These are phyloP conservation scores for Solanum sejunctum DNA, from an alignment of 257 asterid genomes.

Conservation along the genomic window DNA sequence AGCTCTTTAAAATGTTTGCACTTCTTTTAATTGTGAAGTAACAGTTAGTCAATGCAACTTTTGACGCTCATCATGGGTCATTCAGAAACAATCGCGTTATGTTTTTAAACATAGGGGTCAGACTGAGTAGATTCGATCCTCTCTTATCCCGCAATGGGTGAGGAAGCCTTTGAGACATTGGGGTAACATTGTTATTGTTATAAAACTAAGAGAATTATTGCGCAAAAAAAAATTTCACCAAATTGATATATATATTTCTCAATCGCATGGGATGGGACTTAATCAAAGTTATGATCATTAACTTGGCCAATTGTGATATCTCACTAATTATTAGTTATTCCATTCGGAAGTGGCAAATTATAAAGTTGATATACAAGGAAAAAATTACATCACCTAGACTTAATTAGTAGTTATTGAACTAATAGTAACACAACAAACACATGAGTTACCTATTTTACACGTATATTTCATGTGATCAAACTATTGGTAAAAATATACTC, in stretches of 20 bases:
- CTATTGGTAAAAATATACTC: neutral
- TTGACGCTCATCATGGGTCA: no score
- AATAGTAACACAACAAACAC: neutral
- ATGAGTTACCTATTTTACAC: neutral
- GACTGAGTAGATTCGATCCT: no score
- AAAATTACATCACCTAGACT: neutral
- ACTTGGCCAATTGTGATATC: neutral
- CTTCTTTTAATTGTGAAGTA: no score
- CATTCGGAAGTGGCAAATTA: neutral
- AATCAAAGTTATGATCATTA: neutral
- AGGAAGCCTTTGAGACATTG: no score
- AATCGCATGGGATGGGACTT: neutral
- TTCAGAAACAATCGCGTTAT: no score
- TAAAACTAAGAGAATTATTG: neutral
- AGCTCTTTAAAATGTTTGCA: no score
- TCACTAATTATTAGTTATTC: neutral
- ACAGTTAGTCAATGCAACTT: no score
- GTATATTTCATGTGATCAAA: neutral
- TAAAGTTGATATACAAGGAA: neutral
- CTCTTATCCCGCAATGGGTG: no score
- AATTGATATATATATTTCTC: neutral
- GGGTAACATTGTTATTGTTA: no score
- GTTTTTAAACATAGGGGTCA: no score
- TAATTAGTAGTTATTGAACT: neutral
- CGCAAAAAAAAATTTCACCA: neutral